Conservation (phyloP, 2,329 filamentous ascomycete genomes). For the Colletotrichum incanum region DNA sequence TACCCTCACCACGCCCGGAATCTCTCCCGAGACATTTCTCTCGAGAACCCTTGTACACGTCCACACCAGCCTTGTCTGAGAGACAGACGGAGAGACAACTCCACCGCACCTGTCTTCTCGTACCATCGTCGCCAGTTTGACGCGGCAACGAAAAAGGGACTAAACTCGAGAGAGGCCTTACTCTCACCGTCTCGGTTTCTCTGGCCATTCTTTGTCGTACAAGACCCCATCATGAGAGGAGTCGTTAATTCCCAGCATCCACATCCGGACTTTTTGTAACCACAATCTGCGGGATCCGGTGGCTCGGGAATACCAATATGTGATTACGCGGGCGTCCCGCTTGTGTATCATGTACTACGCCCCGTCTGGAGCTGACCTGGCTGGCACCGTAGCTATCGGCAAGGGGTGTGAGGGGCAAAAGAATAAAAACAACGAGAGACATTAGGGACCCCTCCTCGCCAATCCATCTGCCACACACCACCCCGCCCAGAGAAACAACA, state of each 20-base stretch:
- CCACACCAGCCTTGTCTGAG: constrained; percentile 6
- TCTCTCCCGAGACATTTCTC: constrained; percentile 20
- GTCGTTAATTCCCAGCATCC: constrained; percentile 1
- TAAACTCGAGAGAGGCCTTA: constrained; percentile 8
- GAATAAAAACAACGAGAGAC: constrained; percentile 11
- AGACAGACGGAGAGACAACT: neutral
- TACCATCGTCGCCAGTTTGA: constrained; percentile 17
- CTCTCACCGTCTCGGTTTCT: constrained; percentile 7
- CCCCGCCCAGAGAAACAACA: constrained; percentile 26
- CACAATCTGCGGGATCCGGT: constrained; percentile 38
- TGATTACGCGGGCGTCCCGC: constrained; percentile 40
- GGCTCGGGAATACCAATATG: constrained; percentile 39
- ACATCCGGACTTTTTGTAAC: constrained; percentile 21
- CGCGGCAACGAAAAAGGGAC: constrained; percentile 1
- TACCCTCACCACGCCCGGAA: constrained; percentile 29
- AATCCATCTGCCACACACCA: constrained; percentile 16
- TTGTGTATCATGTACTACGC: constrained; percentile 25
- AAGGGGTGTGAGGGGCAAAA: constrained; percentile 36
- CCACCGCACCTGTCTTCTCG: neutral
- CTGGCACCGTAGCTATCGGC: constrained; percentile 21
- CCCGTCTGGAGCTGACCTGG: constrained; percentile 19
- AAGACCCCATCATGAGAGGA: constrained; percentile 10
- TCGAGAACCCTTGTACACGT: neutral
- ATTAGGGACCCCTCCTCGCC: constrained; percentile 28
- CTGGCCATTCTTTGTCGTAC: constrained; percentile 11